Conservation (phyloP, 257 asterid genomes). For the Gentiana straminea region DNA sequence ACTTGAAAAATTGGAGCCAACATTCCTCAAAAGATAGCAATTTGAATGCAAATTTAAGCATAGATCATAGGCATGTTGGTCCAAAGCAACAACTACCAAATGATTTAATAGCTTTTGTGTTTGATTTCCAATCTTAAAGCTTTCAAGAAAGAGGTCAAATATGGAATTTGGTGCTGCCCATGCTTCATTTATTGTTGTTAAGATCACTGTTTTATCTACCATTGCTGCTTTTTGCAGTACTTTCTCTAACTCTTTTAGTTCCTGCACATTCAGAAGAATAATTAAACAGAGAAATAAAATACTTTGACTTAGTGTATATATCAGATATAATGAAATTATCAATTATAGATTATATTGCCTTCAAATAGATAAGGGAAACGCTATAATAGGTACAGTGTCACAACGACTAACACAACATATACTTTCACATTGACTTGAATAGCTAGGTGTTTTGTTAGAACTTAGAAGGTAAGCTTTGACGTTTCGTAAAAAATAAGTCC, state of each 20-base stretch:
- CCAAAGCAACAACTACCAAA: conserved; percentile 42
- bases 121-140: conserved; percentile 49
- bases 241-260: conserved; percentile 13
- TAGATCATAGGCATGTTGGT: conserved; percentile 36
- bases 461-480: too few species aligned
- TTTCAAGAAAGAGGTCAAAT: conserved; percentile 47
- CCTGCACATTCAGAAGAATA: neutral
- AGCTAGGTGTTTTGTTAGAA: too few species aligned
- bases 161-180: conserved; percentile 50
- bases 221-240: conserved; percentile 31
- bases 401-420: too few species aligned
- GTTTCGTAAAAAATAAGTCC: too few species aligned
- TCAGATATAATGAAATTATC: too few species aligned
- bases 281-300: too few species aligned
- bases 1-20: conserved; percentile 43
- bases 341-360: too few species aligned
- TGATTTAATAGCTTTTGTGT: conserved; percentile 34
- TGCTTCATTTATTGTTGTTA: conserved; percentile 52
- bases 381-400: too few species aligned
- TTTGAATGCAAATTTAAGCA: conserved; percentile 29
- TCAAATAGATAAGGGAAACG: too few species aligned
- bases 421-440: too few species aligned
- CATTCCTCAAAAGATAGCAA: conserved; percentile 37
- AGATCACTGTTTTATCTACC: conserved; percentile 47
- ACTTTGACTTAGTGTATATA: too few species aligned